A percentile compares a stretch with the other conserved stretches of the same genome.
phyloP scores from a whole-genome alignment of 306 rosid genomes.

The Quercus agrifolia region DNA sequence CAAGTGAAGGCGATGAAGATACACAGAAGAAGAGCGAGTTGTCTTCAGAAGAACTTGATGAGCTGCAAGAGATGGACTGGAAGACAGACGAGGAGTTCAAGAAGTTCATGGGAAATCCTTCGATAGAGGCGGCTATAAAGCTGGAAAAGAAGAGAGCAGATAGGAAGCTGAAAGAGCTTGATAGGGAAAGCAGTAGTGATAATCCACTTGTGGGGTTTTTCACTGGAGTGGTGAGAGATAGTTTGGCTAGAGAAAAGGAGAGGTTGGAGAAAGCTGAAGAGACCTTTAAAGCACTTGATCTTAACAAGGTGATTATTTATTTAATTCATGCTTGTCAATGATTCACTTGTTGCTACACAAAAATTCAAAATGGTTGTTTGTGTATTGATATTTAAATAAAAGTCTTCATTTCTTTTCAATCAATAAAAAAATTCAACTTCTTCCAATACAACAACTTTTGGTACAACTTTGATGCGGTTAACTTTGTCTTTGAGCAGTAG shows the following conservation, averaged over 20 bases:
- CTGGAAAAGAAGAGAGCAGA: slow-evolving; percentile 89
- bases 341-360: background rate
- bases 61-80: slow-evolving; percentile 75
- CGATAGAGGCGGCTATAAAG: slow-evolving; percentile 86
- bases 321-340: background rate
- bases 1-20: background rate
- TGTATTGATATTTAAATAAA: too few species aligned
- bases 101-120: slow-evolving; percentile 83
- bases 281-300: slow-evolving; percentile 76
- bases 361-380: too few species aligned
- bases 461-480: too few species aligned
- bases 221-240: slow-evolving; percentile 37
- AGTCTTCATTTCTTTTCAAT: too few species aligned
- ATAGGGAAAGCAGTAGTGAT: slow-evolving; percentile 37
- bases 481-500: too few species aligned
- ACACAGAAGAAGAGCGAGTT: slow-evolving; percentile 9
- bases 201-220: slow-evolving; percentile 55
- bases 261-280: slow-evolving; percentile 67
- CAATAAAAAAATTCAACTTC: too few species aligned
- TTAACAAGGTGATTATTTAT: slow-evolving; percentile 51
- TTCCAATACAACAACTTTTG: too few species aligned
- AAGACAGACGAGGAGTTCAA: slow-evolving; percentile 78
- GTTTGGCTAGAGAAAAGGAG: slow-evolving; percentile 55
- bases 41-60: slow-evolving; percentile 26
- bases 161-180: slow-evolving; percentile 78